Conservation (phyloP, 1,284 basidiomycete species). For the Cryptococcus hybrid region DNA sequence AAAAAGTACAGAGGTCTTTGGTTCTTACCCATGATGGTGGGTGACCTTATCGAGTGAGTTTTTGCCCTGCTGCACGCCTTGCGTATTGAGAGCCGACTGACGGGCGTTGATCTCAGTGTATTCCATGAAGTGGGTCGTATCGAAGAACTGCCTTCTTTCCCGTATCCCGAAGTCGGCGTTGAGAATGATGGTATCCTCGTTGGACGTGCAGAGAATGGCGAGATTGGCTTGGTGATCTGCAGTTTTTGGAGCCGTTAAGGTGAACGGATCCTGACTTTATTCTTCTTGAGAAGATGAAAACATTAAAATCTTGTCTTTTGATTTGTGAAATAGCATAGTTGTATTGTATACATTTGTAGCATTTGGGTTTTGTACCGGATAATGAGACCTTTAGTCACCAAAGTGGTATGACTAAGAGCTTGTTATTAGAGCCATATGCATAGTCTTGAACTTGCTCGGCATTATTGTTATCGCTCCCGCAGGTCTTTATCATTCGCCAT, state of each 20-base stretch:
- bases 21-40: conserved; percentile 40
- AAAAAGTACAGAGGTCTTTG: conserved; percentile 37
- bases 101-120: conserved; percentile 23
- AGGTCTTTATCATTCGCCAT: too few relatives aligned
- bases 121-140: conserved; percentile 51
- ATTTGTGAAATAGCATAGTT: neutral
- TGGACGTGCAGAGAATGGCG: conserved; percentile 32
- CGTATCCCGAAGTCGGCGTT: conserved; percentile 47
- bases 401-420: too few relatives aligned
- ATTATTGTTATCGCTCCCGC: too few relatives aligned
- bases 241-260: conserved; percentile 45
- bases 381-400: too few relatives aligned
- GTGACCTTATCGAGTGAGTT: conserved; percentile 47
- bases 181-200: conserved; percentile 51
- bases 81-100: neutral
- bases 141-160: conserved; percentile 46
- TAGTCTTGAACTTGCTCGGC: too few relatives aligned
- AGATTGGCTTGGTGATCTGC: conserved; percentile 49
- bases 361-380: neutral
- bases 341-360: neutral
- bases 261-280: too few relatives aligned
- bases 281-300: too few relatives aligned
- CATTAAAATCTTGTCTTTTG: conserved; percentile 20
- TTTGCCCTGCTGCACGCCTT: too few relatives aligned
- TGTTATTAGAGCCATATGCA: too few relatives aligned